Base-by-base conservation (phyloP, 345 rosid genomes). In the Brassica rapa region DNA sequence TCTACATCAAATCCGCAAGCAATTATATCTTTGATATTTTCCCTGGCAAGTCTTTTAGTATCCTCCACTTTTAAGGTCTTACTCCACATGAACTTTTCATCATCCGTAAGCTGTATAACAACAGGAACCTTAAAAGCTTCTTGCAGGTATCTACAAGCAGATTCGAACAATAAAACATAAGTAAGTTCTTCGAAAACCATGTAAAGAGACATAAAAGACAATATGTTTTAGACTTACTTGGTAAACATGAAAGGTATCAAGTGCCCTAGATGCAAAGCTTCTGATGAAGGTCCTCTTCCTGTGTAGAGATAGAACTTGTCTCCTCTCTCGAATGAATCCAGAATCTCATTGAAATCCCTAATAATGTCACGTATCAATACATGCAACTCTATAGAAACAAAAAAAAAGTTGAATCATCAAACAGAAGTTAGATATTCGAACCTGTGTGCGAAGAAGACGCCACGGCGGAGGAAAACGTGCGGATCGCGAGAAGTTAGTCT, bases 81-180 rank as follows among this genome's bases (percentile, higher is more conserved):
- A 46, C 53, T 94, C 97, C 97, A 92, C 87, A 89, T 83, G 75
- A 85, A 90, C 79, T 93, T 90, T 78, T 93, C 98, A 84, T 93
- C 98, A 61, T 93, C 97, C 1, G 98, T 93, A 30, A 93, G 94
- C 73, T 93, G 98, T 75, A 93, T 86, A 30, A 91, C 97, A 71
- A 93, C 91, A 14, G 96, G 98, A 69, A 91, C 97, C 83, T 85
- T 90, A 77, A 93, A 93, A 35, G 90, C 98, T 82, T 91, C 95
- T 83, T 91, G 92, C 85, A 91, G 77, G 66, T 88, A 89, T 67
- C 91, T 90, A 81, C 72, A 81, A 68, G 39, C 15, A 68, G 43
- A 35, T 4, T 35, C 66, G 6, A 61, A 41, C 49, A 41, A 14
- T 46, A 46, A 46, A 46, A 46, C 53, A 46, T 46, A 46, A 41